Base-by-base conservation (phyloP, 345 rosid genomes). In the Triadica sebifera region DNA sequence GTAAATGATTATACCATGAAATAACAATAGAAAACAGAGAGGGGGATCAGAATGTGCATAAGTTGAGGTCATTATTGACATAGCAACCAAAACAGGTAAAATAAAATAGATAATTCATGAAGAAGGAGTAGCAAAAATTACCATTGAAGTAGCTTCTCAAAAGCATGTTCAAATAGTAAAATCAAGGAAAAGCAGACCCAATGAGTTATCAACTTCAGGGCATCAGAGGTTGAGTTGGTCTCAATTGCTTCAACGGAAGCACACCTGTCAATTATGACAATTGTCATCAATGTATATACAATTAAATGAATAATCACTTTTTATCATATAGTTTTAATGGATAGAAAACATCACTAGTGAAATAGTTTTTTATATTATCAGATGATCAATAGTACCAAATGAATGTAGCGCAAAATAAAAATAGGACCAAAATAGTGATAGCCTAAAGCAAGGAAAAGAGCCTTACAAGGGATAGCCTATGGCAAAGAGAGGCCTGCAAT, bases 401-500 rank as follows among this genome's bases (percentile, higher is more conserved):
- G 34, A 8, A 43, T 46, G 55, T 12, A 46, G 55, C 39, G 29
- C 0, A 34, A 25, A 34, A 12, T 20, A 65, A 0, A 53, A 12
- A 20, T 13, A 16, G 19, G 0, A 12, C 8, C 20, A 4, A 9
- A 20, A 53, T 1, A 12, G 19, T 0, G 17, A 13, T 3, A 7
- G 13, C 9, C 51, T 64, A 16, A 45, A 8, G 3, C 45, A 46
- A 15, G 12, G n/a, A 3, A 55, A 41, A 67, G 25, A 57, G 43
- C 50, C 84, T 80, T 73, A 83, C 86, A 78, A 49, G 53, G 86
- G 86, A 75, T 80, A 83, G 4, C 75, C 82, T 74, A 83, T 22
- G 64, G 82, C 82, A 65, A 75, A 45, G n/a, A 78, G 58, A 75
- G 86, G 82, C 84, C 86, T 83, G 80, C 73, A 58, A 64, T 37